Conservation (phyloP, 1,139 yeast species). For the Scheffersomyces quercinus region DNA sequence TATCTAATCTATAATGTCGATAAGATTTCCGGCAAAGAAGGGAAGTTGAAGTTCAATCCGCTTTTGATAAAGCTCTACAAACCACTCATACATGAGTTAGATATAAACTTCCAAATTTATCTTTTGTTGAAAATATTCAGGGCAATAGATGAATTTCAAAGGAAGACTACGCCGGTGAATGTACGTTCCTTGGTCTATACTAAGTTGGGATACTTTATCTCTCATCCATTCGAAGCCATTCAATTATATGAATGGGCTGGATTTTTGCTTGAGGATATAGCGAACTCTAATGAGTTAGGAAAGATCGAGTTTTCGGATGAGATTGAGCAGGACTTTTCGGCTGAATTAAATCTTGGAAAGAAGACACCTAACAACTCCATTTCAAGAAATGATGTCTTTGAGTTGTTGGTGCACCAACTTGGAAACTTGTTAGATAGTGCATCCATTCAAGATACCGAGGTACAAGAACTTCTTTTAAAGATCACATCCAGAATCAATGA, state of each 20-base stretch:
- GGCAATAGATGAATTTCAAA: conserved; percentile 1
- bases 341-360: too few species aligned
- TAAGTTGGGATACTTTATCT: conserved; percentile 4
- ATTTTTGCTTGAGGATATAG: conserved; percentile 1
- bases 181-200: not conserved
- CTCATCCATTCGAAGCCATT: conserved; percentile 9
- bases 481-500: not conserved
- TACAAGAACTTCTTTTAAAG: not conserved
- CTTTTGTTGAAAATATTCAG: conserved; percentile 10
- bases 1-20: conserved; percentile 29
- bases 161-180: not conserved
- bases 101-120: conserved; percentile 19
- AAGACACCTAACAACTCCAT: too few species aligned
- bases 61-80: conserved; percentile 31
- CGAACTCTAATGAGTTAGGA: too few species aligned
- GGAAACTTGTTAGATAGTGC: not conserved
- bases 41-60: conserved; percentile 24
- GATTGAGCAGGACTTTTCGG: too few species aligned
- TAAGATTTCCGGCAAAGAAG: conserved; percentile 14
- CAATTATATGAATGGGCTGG: conserved; percentile 22
- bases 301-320: too few species aligned
- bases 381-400: not conserved
- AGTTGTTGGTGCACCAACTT: not conserved
- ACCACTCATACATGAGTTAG: conserved; percentile 36
- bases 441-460: not conserved